Base-by-base conservation (phyloP, 2,329 filamentous ascomycete species). In the Didymella lethalis region DNA sequence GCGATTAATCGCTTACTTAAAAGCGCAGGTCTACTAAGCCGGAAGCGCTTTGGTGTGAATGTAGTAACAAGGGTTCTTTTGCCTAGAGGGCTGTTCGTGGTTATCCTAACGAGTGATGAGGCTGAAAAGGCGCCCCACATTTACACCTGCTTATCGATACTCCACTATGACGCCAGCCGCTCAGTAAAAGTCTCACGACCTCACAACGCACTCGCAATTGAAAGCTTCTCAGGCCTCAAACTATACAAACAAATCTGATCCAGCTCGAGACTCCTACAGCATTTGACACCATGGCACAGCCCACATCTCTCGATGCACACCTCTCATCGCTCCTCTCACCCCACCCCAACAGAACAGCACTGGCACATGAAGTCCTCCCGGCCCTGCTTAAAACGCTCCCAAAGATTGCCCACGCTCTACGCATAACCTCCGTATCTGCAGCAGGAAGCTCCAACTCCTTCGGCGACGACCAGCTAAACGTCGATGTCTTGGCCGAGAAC, bases 401-500 rank as follows among this genome's bases (percentile, higher is more conserved):
- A 23, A 32, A 54, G 16, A 69, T 69, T 41, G 62, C 66, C 4
- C 57, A 56, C 7, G 58, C 59, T 1, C 59, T 69, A 2, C 65
- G 62, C 7, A 61, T 52, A 14, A 62, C 61, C 3, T 63, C 59
- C n/a, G 63, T 71, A 36, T 62, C 57, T 1, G 63, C 74, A 23
- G 59, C 67, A 3, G 65, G 70, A 5, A 75, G 70, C 16, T 79
- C 84, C 40, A 81, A 88, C 63, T 83, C 86, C 57, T 80, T 87
- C n/a, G 80, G 84, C 10, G 81, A 82, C 54, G 69, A 82, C 38
- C 85, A 88, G 66, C 83, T 86, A 72, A 82, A 85, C 34, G 84
- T 87, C 61, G 84, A 87, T 64, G 84, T 83, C 55, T 71, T 84
- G n/a, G 80, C 85, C 7, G 85, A 88, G 66, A 78, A 85, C 23